Evolutionary conservation across 768 basidiomycete species (phyloP), one percentile per base, ranked within the genome.

Genomic region (Holtermanniella nyarrowii): DNA sequence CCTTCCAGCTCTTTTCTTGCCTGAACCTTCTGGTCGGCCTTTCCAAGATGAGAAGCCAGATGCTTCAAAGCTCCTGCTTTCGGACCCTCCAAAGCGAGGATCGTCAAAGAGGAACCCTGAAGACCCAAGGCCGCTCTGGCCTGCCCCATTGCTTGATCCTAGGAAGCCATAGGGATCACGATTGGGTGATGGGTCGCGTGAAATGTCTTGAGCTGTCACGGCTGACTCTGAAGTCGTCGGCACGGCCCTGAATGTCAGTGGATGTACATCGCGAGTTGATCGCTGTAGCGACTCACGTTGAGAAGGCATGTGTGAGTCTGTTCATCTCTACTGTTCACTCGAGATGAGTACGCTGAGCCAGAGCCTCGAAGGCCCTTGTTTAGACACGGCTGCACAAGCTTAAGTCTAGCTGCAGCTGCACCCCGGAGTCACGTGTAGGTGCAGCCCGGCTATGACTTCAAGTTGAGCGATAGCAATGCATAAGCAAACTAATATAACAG

Each of bases 291-390:
- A 51, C 59, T 39, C 25, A 61, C 60, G 60, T 47, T 11, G 56
- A 47, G 49, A 61, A 58, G 21, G 60, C 60, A 26, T 58, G 52
- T 14, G 60, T 58, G 23, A 61, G 53, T 16, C 56, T 51, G 51
- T 61, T 61, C 59, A 61, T 61, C n/a, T n/a, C n/a, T n/a, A n/a
- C n/a, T n/a, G n/a, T n/a, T n/a, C 31, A 37, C 7, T 7, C 31
- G 31, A 37, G 31, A 7, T 37, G 31, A 37, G 31, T 7, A 16
- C 7, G 31, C 31, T 37, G 31, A n/a, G n/a, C n/a, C n/a, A n/a
- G n/a, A n/a, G n/a, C n/a, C n/a, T n/a, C n/a, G n/a, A n/a, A n/a
- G n/a, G n/a, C n/a, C n/a, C n/a, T n/a, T n/a, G n/a, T n/a, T n/a
- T n/a, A n/a, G n/a, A n/a, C n/a, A n/a, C n/a, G n/a, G n/a, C n/a